Conservation (phyloP, 2,329 filamentous ascomycete species). For the Scleromitrula shiraiana region DNA sequence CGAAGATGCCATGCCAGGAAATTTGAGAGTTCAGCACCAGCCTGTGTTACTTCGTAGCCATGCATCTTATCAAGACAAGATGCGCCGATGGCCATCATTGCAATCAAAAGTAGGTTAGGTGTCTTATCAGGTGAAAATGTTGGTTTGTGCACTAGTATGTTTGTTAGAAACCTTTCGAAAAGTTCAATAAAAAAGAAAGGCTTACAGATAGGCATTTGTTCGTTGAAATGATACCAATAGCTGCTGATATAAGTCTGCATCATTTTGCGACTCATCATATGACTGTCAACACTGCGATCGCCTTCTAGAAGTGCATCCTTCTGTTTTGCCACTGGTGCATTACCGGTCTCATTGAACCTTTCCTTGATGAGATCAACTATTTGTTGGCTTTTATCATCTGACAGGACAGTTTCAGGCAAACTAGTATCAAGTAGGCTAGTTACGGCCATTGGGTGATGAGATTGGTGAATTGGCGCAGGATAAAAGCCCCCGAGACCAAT, state of each 20-base stretch:
- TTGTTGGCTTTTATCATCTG: slow-evolving; percentile 79
- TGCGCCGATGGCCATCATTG: slow-evolving; percentile 88
- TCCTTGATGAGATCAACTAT: slow-evolving; percentile 74
- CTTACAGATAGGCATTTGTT: slow-evolving; percentile 73
- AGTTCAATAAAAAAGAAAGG: not conserved
- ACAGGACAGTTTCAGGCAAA: slow-evolving; percentile 70
- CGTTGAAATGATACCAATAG: slow-evolving; percentile 92
- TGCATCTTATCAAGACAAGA: slow-evolving; percentile 81
- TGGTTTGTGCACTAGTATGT: slow-evolving; percentile 62
- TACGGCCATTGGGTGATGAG: slow-evolving; percentile 81
- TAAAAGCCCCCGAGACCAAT: slow-evolving; percentile 48
- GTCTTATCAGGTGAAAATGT: slow-evolving; percentile 86
- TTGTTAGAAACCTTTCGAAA: slow-evolving; percentile 13
- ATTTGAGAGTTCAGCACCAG: slow-evolving; percentile 76
- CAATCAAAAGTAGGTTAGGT: slow-evolving; percentile 73
- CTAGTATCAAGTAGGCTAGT: slow-evolving; percentile 76
- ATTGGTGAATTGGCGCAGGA: slow-evolving; percentile 38
- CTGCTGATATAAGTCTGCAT: slow-evolving; percentile 92
- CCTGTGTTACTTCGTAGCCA: slow-evolving; percentile 62
- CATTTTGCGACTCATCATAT: slow-evolving; percentile 79
- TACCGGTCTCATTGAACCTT: slow-evolving; percentile 73
- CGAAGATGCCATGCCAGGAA: slow-evolving; percentile 90
- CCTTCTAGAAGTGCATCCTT: slow-evolving; percentile 70
- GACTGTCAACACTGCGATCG: slow-evolving; percentile 56
- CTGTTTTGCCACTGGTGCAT: slow-evolving; percentile 63